phyloP scores from a whole-genome alignment of 2,329 filamentous ascomycete genomes.

The Rhinocladiella similis region DNA sequence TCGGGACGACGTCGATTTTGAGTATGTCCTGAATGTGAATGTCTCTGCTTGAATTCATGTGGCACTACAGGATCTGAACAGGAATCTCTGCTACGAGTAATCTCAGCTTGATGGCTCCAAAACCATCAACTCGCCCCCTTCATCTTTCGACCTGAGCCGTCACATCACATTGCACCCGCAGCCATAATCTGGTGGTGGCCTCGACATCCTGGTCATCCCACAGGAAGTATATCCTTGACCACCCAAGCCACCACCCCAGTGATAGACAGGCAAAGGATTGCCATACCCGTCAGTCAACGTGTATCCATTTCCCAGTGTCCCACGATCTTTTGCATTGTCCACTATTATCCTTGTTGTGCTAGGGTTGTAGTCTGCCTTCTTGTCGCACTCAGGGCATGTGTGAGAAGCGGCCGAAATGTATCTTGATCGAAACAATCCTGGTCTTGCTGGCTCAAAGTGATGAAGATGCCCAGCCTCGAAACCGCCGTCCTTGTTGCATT shows the following conservation, averaged over 20 bases:
- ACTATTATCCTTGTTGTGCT: slow-evolving; percentile 33
- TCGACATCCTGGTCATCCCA: slow-evolving; percentile 1
- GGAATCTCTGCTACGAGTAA: too few species aligned
- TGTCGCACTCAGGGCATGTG: slow-evolving; percentile 35
- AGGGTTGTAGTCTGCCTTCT: slow-evolving; percentile 35
- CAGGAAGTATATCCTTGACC: slow-evolving; percentile 1
- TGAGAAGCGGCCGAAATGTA: slow-evolving; percentile 26
- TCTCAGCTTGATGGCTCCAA: too few species aligned
- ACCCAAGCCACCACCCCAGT: background rate
- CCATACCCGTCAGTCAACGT: slow-evolving; percentile 23
- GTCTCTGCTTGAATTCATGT: too few species aligned
- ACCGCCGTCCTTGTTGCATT: slow-evolving; percentile 39
- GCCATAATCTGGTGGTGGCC: background rate
- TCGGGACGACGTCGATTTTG: too few species aligned
- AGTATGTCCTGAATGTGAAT: too few species aligned
- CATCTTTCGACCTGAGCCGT: background rate
- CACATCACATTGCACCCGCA: slow-evolving; percentile 16
- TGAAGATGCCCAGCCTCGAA: slow-evolving; percentile 27
- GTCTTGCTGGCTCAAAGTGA: slow-evolving; percentile 23
- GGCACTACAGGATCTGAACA: too few species aligned
- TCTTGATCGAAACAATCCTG: slow-evolving; percentile 11
- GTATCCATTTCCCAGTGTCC: slow-evolving; percentile 23
- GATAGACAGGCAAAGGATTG: slow-evolving; percentile 5
- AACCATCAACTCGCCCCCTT: too few species aligned
- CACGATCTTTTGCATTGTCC: background rate